Evolutionary conservation across 2,329 filamentous ascomycete genomes (phyloP), one percentile per base, ranked within the genome.

Genomic region (Penicillium hesseltinei): DNA sequence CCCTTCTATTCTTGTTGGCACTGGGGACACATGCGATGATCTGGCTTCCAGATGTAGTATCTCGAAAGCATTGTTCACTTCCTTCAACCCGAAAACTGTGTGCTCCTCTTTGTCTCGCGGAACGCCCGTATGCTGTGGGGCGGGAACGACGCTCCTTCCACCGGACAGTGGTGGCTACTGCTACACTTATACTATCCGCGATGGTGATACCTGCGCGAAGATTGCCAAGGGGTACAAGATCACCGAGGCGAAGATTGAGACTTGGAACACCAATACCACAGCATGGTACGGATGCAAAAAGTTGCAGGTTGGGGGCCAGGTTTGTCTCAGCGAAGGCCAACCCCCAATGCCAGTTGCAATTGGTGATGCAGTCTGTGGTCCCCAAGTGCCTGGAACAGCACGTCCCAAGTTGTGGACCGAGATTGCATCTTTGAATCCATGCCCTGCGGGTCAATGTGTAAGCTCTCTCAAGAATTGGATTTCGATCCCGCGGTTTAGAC

Each of bases 371-470:
- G 36, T 56, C 35, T 56, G 54, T 56, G 54, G 54, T 6, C 54
- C 54, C 1, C 54, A 47, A n/a, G 49, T 47, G n/a, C 54, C 54
- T n/a, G 54, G 54, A 21, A 36, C 54, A 23, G 13, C 23, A 27
- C 49, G 49, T 29, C 49, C 54, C 2, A 1, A 5, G 10, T 3
- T 25, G 17, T 47, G 42, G 49, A 31, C 21, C 1, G 17, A 36
- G 2, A 23, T 56, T 17, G 9, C 54, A 1, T 23, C 29, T 39
- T 17, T 56, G n/a, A 56, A 56, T 27, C 54, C 54, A 19, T 56
- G 54, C 13, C 49, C 54, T 29, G 21, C 35, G 4, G 49, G 48
- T 27, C 54, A 56, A 53, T 56, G 49, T 39, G 54, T 56, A 29
- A 47, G 54, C 5, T n/a, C 5, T 11, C 11, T 35, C 27, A 15